Base-by-base conservation (phyloP, 2,329 filamentous ascomycete species). In the Verticillium dahliae region DNA sequence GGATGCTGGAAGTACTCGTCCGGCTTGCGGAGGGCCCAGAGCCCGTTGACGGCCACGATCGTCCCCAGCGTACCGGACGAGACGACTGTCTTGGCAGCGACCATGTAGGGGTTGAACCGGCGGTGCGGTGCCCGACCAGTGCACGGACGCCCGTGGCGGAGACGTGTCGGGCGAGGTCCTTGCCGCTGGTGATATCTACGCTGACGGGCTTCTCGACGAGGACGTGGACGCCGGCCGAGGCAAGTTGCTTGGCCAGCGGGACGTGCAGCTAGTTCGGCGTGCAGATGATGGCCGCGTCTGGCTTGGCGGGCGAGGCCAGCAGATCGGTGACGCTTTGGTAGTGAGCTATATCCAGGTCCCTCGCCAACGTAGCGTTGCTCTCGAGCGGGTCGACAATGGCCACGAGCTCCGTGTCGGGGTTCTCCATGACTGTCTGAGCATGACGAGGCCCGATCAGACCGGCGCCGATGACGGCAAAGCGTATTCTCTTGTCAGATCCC, bases 231-330 rank as follows among this genome's bases (percentile, higher is more conserved):
- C 78, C 79, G 0, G 70, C 74, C 0, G 73, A 66, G 1, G 84
- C 73, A 1, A 86, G 73, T 45, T 80, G 74, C n/a, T 75, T 76
- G 2, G 81, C 73, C 1, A 86, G 63, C 0, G 78, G 58, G 4
- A 84, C 82, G 62, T 87, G 84, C 0, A 81, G 85, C 65, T 81
- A 76, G 66, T 86, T 87, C 2, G 84, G 84, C 0, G 84, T 86
- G 74, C 83, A 85, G 57, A 86, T 77, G 50, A 86, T 80, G 27
- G 83, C 83, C 39, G 79, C 83, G 57, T 83, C 77, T 11, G 82
- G 81, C n/a, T 72, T 74, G 54, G 70, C 52, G 6, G 65, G 35
- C 0, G 74, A 76, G 5, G 69, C 65, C 0, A 86, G 67, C 63
- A 86, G 75, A 0, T 73, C 71, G 2, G 74, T 58, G 2, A 85